Percentiles rank a stretch among this genome's conserved stretches.
These are phyloP conservation scores for Penicillium oxalicum DNA, from an alignment of 2,329 filamentous ascomycete species.

Conservation along the genomic window DNA sequence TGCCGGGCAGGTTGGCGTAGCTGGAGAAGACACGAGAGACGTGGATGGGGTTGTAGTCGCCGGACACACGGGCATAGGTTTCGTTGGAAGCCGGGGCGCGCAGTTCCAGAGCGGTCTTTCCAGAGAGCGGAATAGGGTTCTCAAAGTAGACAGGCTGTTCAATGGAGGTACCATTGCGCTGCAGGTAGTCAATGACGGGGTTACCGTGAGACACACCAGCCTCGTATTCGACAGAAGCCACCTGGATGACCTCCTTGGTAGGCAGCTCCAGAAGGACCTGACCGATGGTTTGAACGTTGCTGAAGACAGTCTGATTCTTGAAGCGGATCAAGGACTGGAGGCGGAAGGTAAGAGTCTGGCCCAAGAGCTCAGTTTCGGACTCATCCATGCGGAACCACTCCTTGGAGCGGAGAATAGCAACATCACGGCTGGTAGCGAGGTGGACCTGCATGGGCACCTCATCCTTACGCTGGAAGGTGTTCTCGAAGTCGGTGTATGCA, in stretches of 20 bases:
- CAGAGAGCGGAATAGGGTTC: conserved; percentile 91
- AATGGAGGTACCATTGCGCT: conserved; percentile 83
- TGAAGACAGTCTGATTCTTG: conserved; percentile 92
- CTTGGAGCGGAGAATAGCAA: conserved; percentile 91
- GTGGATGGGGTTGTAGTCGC: conserved; percentile 98
- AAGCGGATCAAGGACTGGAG: conserved; percentile 85
- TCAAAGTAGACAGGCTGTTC: conserved; percentile 97
- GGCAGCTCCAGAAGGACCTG: conserved; percentile 91
- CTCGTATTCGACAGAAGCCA: conserved; percentile 95
- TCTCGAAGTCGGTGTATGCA: conserved; percentile 86
- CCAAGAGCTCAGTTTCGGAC: conserved; percentile 76
- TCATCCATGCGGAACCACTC: conserved; percentile 93
- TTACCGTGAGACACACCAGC: conserved; percentile 89
- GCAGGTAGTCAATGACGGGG: conserved; percentile 91
- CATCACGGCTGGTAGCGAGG: conserved; percentile 78
- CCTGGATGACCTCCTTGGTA: conserved; percentile 94
- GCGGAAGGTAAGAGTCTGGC: conserved; percentile 92
- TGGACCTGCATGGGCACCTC: conserved; percentile 94
- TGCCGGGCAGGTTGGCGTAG: conserved; percentile 92
- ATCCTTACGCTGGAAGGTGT: conserved; percentile 96
- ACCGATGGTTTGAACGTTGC: conserved; percentile 83
- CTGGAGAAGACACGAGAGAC: conserved; percentile 93
- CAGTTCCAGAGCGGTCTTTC: conserved; percentile 79
- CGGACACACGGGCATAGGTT: conserved; percentile 94
- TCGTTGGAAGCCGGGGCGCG: conserved; percentile 95